These are phyloP conservation scores for Gymnopilus dilepis DNA, from an alignment of 768 basidiomycete genomes.

Conservation along the genomic window DNA sequence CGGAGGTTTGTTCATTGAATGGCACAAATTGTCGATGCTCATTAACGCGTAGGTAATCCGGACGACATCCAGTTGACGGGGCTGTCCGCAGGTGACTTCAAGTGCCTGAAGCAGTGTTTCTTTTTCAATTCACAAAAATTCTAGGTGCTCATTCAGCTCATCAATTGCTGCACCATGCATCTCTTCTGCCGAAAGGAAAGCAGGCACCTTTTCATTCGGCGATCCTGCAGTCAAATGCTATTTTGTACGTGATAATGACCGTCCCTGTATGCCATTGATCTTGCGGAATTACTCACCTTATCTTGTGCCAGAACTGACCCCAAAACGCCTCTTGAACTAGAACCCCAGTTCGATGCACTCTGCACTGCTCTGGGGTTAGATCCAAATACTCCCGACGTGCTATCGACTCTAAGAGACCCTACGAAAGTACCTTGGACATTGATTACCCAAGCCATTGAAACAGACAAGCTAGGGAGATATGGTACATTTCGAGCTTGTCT, in stretches of 20 bases:
- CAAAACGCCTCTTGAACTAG: conserved; percentile 61
- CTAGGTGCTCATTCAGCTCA: conserved; percentile 77
- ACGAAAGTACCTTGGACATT: conserved; percentile 48
- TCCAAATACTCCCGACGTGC: conserved; percentile 51
- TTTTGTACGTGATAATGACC: conserved; percentile 52
- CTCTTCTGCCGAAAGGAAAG: conserved; percentile 59
- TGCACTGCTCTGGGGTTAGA: conserved; percentile 62
- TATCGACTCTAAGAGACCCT: conserved; percentile 58
- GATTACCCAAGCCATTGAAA: conserved; percentile 65
- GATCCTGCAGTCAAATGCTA: conserved; percentile 75
- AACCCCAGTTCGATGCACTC: conserved; percentile 67
- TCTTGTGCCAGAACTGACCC: conserved; percentile 50
- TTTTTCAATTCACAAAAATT: background rate
- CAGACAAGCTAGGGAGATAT: conserved; percentile 54
- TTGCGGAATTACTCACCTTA: background rate
- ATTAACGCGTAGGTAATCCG: conserved; percentile 53
- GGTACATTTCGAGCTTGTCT: conserved; percentile 75
- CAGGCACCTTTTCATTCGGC: conserved; percentile 71
- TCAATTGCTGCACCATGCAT: conserved; percentile 73
- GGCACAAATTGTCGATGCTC: background rate
- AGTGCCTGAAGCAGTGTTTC: background rate
- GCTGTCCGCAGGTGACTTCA: conserved; percentile 67
- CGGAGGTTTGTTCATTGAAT: conserved; percentile 55
- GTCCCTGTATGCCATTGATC: background rate
- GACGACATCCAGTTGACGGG: conserved; percentile 66